Percentiles rank a stretch among this genome's conserved stretches.
Conservation (phyloP, 1,139 yeast genomes). For the Yamadazyma membranifaciens region DNA sequence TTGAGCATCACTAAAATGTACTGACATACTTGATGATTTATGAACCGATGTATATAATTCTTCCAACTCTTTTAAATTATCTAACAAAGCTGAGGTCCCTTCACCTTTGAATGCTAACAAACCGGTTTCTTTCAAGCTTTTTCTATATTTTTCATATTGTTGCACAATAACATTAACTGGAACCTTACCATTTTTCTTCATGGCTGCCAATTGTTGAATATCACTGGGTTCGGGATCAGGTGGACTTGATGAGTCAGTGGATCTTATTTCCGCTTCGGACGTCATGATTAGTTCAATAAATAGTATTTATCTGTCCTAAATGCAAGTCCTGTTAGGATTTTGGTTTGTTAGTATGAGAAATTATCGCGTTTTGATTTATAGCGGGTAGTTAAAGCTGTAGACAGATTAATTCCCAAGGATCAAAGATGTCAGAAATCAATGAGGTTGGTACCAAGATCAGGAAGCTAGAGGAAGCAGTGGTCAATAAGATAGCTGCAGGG, state of each 20-base stretch:
- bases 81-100: slow-evolving; percentile 23
- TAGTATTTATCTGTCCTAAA: neutral
- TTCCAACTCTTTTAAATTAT: slow-evolving; percentile 24
- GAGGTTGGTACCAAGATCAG: slow-evolving; percentile 17
- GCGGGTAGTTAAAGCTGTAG: neutral
- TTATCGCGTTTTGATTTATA: slow-evolving; percentile 1
- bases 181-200: slow-evolving; percentile 1
- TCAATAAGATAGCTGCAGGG: slow-evolving; percentile 94
- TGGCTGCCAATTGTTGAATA: too few species aligned
- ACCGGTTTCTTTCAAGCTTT: slow-evolving; percentile 17
- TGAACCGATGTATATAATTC: slow-evolving; percentile 24
- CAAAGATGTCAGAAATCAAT: slow-evolving; percentile 1
- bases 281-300: slow-evolving; percentile 1
- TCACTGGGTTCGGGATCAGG: slow-evolving; percentile 4
- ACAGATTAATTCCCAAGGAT: neutral
- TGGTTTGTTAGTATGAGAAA: neutral
- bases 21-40: slow-evolving; percentile 22
- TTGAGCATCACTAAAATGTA: slow-evolving; percentile 35
- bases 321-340: neutral
- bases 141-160: slow-evolving; percentile 21
- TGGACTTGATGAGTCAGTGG: slow-evolving; percentile 6
- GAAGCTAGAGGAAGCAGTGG: slow-evolving; percentile 64
- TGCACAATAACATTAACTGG: slow-evolving; percentile 15
- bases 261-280: slow-evolving; percentile 1
- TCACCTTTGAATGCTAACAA: slow-evolving; percentile 32